Percentiles rank a stretch among this genome's conserved stretches.
Evolutionary conservation across 2,329 filamentous ascomycete species (phyloP).

Genomic region (Neonectria coccinea): DNA sequence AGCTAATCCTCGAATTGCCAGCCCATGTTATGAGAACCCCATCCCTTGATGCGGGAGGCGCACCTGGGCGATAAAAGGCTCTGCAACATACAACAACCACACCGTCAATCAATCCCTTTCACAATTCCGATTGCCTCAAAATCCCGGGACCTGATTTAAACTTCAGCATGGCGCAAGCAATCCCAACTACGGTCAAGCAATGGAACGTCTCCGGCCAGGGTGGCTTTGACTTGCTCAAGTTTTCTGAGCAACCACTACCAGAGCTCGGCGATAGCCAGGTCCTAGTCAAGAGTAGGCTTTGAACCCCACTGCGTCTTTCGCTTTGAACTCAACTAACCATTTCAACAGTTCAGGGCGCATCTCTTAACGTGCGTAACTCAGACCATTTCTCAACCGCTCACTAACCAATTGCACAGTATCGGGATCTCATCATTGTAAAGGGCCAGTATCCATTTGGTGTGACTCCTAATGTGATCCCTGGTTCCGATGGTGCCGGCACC

Average conservation of each 20-base stretch:
- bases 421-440: slow-evolving; percentile 63
- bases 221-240: slow-evolving; percentile 70
- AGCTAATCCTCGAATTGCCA: background rate
- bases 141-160: background rate
- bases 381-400: background rate
- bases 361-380: slow-evolving; percentile 58
- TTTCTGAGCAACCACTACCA: slow-evolving; percentile 67
- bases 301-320: background rate
- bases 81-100: background rate
- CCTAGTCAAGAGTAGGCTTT: slow-evolving; percentile 68
- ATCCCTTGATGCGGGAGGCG: background rate
- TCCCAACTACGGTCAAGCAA: slow-evolving; percentile 61
- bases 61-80: background rate
- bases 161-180: slow-evolving; percentile 42
- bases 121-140: slow-evolving; percentile 17
- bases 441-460: slow-evolving; percentile 61
- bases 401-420: slow-evolving; percentile 52
- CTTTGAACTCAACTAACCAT: slow-evolving; percentile 19
- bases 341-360: slow-evolving; percentile 59
- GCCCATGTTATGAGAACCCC: background rate
- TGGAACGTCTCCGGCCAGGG: slow-evolving; percentile 62
- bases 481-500: slow-evolving; percentile 66
- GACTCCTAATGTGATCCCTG: slow-evolving; percentile 59
- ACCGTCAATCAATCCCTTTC: background rate
- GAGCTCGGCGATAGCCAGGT: slow-evolving; percentile 77